Base-by-base conservation (phyloP, 2,329 filamentous ascomycete genomes). In the Neonectria faginata region DNA sequence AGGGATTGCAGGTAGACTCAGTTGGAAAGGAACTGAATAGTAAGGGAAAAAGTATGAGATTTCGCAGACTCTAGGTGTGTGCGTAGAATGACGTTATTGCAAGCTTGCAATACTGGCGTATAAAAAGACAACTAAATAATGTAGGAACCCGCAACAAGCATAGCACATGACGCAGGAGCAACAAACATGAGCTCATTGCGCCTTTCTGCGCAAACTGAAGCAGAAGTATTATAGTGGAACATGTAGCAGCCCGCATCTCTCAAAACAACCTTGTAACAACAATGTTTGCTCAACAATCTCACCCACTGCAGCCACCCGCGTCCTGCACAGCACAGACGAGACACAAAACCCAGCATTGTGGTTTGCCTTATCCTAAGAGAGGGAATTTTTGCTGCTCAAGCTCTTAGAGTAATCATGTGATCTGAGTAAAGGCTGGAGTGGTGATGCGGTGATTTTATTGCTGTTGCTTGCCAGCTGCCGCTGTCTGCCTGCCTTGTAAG, bases 321-420 rank as follows among this genome's bases (percentile, higher is more conserved):
- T 2, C 12, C 10, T 22, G 18, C 29, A 33, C 48, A 20, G n/a
- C n/a, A 33, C 48, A 20, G 10, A 11, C 10, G 12, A 51, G 27
- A 51, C 29, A 22, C n/a, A 12, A n/a, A 42, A 42, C 33, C 29
- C n/a, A 9, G 10, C 31, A 14, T 33, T n/a, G 2, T n/a, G 9
- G 31, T 33, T 20, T 7, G 27, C n/a, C 18, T 20, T 7, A 18
- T 9, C n/a, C n/a, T 12, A n/a, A 18, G 39, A 42, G 39, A 20
- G 18, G n/a, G 9, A 18, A 18, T 42, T 42, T 42, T 42, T 3
- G 39, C 39, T 18, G 39, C 8, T 20, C 39, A 42, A 42, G n/a
- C n/a, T 9, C n/a, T 42, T 42, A 18, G 39, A n/a, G n/a, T 10
- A 20, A 51, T 51, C 48, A 51, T 51, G 48, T 51, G 48, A 33